Evolutionary conservation across 805 yeast genomes (phyloP).

Genomic region (Komagataella pseudopastoris): DNA sequence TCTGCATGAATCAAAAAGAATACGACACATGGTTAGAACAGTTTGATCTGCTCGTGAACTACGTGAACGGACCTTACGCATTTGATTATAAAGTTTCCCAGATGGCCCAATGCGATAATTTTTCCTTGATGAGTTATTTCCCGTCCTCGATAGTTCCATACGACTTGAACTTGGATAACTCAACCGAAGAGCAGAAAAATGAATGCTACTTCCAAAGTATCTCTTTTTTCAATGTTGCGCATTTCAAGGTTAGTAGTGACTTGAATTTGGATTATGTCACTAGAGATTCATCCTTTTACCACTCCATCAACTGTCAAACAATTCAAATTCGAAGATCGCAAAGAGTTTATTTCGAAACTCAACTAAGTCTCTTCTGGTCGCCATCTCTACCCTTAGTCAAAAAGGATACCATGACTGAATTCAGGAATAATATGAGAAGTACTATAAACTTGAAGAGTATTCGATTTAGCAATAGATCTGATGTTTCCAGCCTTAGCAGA

Average conservation of each 20-base stretch:
- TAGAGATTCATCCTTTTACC: constrained; percentile 53
- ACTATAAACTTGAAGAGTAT: background rate
- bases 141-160: background rate
- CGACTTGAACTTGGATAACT: background rate
- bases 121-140: background rate
- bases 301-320: constrained; percentile 44
- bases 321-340: background rate
- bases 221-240: background rate
- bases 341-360: background rate
- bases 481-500: background rate
- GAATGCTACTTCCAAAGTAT: background rate
- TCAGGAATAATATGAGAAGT: background rate
- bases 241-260: constrained; percentile 54
- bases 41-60: constrained; percentile 13
- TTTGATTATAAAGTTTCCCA: constrained; percentile 15
- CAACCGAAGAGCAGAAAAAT: background rate
- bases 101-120: background rate
- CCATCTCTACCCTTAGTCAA: constrained; percentile 5
- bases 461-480: background rate
- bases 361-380: background rate
- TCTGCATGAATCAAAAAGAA: constrained; percentile 21
- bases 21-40: constrained; percentile 25
- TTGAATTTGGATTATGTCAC: constrained; percentile 44
- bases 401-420: background rate
- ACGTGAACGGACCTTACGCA: constrained; percentile 19